Evolutionary conservation across 148 eudicot genomes (phyloP), one percentile per base, ranked within the genome.

Genomic region (Camellia granthamiana): DNA sequence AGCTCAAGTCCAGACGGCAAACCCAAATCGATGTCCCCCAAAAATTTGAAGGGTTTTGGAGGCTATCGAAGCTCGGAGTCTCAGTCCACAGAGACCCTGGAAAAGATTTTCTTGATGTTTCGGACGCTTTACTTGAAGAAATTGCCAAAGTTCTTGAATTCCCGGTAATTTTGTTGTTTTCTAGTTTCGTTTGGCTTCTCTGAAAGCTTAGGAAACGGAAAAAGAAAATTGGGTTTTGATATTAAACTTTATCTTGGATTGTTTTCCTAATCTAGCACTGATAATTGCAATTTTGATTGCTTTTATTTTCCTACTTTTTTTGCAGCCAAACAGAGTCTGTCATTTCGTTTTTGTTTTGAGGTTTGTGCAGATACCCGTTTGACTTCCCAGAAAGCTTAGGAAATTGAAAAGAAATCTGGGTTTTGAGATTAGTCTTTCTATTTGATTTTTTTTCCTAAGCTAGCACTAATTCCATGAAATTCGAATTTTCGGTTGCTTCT

Each of bases 141-240:
- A 90, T 97, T 85, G 95, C 98, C 76, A 94, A 94, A 88, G 92
- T 90, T 88, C 93, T 97, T 59, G 83, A 97, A 85, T 94, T 94
- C n/a, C 98, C 99, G 92, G 99, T 97, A 86, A 51, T 66, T 78
- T 12, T 42, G 7, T 55, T 0, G 18, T 18, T 4, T 10, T 80
- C 5, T 9, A 6, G 11, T 59, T 47, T 21, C 5, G 41, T 74
- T 51, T 43, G 65, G 46, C 1, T 72, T 7, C 60, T 8, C 7
- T 5, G 56, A 49, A 65, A 47, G 38, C 46, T 7, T 61, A 10
- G 30, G 46, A 70, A 47, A 72, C 6, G 51, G 54, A 79, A 79
- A 61, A 47, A 47, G 56, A 8, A 13, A 71, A 64, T 3, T 71
- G 55, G 63, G 46, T 13, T 59, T n/a, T 46, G 21, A 19, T 59